Percentiles rank a stretch among this genome's conserved stretches.
Conservation (phyloP, 148 eudicot species). For the Silene latifolia region DNA sequence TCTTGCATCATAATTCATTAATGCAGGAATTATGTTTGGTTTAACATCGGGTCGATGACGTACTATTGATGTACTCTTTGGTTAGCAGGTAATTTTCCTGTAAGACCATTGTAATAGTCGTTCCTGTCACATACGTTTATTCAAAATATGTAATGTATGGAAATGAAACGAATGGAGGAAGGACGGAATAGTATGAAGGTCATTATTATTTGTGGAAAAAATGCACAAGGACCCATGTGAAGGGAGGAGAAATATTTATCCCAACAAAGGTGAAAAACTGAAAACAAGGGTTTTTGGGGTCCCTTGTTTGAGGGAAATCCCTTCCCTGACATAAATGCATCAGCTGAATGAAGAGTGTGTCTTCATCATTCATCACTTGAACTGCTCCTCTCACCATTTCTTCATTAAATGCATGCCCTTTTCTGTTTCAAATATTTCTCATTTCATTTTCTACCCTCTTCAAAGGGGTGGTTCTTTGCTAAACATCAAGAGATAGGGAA, state of each 20-base stretch:
- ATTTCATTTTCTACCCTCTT: no score
- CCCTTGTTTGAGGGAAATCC: constrained; percentile 1
- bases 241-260: neutral
- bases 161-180: neutral
- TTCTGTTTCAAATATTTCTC: neutral
- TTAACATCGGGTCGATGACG: neutral
- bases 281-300: constrained; percentile 9
- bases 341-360: constrained; percentile 24
- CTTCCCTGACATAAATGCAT: constrained; percentile 30
- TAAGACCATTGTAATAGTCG: no score
- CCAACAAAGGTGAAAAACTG: constrained; percentile 15
- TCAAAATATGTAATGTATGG: neutral
- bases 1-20: neutral
- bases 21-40: neutral
- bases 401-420: neutral
- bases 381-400: neutral
- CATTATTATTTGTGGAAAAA: constrained; percentile 19
- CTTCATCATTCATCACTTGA: constrained; percentile 18
- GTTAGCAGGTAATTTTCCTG: no score
- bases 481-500: no score
- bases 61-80: no score
- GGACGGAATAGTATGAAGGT: neutral
- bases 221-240: constrained; percentile 27
- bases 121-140: neutral
- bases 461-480: no score